Evolutionary conservation across 1,284 basidiomycete species (phyloP), one percentile per base, ranked within the genome.

Genomic region (Malassezia psittaci): DNA sequence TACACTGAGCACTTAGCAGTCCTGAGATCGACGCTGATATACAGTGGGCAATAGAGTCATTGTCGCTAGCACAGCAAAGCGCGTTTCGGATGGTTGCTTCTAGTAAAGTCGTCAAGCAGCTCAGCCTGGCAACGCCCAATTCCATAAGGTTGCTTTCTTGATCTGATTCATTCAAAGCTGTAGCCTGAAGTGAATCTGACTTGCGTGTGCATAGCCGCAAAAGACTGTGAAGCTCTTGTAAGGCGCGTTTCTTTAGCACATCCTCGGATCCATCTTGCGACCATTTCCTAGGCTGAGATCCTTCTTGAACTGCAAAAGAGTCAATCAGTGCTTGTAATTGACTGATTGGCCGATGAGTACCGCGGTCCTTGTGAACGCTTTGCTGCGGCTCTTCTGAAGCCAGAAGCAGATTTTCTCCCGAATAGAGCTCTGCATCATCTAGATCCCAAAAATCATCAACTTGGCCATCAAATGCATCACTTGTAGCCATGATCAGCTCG

Each of bases 1-100:
- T 85, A 64, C 87, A 88, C 66, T 90, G 86, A 0, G 87, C 86
- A 4, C 87, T 87, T 8, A 86, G 65, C 3, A 87, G 80, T 1
- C 41, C 55, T 61, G 61, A 52, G 60, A 43, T 59, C 50, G 44
- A 53, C 65, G 63, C 45, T 5, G 9, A 5, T 11, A 47, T 24
- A 29, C 45, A 36, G 13, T 13, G 16, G 6, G 5, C 45, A 8
- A 47, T 9, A 12, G 45, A 16, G 6, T 34, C 32, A 36, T 47
- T 19, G 9, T 33, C 34, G 11, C 19, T 11, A 47, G 34, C 34
- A 13, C 8, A 5, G 15, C 47, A 19, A 55, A 60, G 43, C 67
- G 62, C 37, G 54, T 60, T 54, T 7, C 47, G 54, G 45, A 52
- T 60, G 21, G 64, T 63, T 15, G 60, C 55, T 15, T 66, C 66